phyloP scores from a whole-genome alignment of 2,329 filamentous ascomycete genomes.

The Pseudocercospora ulei region DNA sequence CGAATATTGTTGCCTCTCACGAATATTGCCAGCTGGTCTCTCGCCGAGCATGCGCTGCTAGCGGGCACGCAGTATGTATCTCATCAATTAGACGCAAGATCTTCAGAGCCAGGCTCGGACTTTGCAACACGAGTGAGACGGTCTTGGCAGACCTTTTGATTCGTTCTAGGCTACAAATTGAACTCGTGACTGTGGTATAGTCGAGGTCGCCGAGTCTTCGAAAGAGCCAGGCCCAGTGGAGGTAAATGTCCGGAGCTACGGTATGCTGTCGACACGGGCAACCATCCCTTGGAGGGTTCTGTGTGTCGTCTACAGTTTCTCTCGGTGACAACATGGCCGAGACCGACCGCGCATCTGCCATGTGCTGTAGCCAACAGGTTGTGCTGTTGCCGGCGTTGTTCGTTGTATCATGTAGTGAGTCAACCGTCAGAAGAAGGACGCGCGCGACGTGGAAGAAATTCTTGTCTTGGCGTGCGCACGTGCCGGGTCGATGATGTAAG shows the following conservation, averaged over 20 bases:
- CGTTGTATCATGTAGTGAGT: no score
- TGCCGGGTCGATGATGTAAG: conserved; percentile 1
- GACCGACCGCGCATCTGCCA: no score
- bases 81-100: conserved; percentile 68
- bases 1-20: no score
- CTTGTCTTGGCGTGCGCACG: conserved; percentile 1
- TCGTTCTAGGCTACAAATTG: conserved; percentile 77
- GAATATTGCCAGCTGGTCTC: no score
- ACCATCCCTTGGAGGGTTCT: neutral
- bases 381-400: no score
- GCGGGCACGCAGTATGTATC: conserved; percentile 19
- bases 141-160: conserved; percentile 74
- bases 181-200: conserved; percentile 66
- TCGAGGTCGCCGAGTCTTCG: conserved; percentile 73
- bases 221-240: conserved; percentile 55
- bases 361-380: no score
- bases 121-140: conserved; percentile 87
- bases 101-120: conserved; percentile 66
- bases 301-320: no score
- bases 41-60: no score
- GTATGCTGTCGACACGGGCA: neutral
- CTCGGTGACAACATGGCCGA: no score
- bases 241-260: neutral
- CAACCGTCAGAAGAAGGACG: no score
- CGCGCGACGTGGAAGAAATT: neutral